Conservation (phyloP, 345 rosid species). For the Syzygium jambos region DNA sequence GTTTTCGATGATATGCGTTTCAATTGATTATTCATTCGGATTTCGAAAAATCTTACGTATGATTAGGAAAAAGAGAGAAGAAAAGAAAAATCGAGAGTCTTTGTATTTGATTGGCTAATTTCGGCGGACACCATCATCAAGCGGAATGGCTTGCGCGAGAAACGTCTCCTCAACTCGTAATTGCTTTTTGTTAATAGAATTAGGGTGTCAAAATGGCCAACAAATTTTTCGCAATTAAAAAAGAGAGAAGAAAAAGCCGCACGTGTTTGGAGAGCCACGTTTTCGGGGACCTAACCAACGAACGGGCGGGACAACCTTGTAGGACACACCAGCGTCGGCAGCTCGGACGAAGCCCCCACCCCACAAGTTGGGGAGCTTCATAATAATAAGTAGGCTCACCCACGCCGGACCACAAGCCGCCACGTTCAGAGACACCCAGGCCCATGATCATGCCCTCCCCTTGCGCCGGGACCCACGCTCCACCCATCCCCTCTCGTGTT, state of each 20-base stretch:
- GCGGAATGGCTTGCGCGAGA: background rate
- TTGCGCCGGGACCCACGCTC: constrained; percentile 15
- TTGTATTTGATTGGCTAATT: background rate
- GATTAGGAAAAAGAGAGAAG: background rate
- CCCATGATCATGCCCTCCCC: background rate
- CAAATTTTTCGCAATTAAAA: background rate
- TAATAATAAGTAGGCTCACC: constrained; percentile 39
- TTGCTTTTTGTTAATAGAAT: background rate
- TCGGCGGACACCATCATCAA: background rate
- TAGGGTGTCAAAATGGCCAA: background rate
- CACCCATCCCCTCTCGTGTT: background rate
- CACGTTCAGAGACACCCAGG: constrained; percentile 16
- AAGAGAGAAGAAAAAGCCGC: background rate
- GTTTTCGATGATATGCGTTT: background rate
- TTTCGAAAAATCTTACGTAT: background rate
- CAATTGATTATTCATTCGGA: background rate
- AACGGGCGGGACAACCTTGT: background rate
- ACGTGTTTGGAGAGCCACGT: background rate
- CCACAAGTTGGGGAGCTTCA: constrained; percentile 39
- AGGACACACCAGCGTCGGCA: background rate
- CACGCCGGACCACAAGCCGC: constrained; percentile 68
- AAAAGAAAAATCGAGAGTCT: background rate
- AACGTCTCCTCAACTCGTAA: background rate
- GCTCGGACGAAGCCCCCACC: background rate
- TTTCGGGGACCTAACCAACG: background rate